Conservation (phyloP, 148 eudicot species). For the Pouteria glomerata region DNA sequence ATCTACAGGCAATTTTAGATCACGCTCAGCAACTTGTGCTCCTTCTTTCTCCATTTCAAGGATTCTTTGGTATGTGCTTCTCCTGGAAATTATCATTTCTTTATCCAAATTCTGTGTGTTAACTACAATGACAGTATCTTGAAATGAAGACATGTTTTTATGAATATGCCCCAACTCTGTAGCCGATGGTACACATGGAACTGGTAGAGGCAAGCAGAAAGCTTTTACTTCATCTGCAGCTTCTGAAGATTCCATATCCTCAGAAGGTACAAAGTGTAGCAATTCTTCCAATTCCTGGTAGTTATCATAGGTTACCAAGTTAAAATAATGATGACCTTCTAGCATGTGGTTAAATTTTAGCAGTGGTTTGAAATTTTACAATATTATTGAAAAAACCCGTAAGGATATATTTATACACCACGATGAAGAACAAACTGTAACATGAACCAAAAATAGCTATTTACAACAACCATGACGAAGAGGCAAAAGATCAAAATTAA, state of each 20-base stretch:
- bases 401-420: neutral
- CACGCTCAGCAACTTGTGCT: conserved; percentile 85
- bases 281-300: conserved; percentile 53
- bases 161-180: conserved; percentile 26
- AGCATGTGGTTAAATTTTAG: neutral
- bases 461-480: neutral
- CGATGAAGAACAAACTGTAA: neutral
- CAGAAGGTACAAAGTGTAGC: conserved; percentile 36
- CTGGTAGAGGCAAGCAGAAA: conserved; percentile 21
- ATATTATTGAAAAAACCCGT: neutral
- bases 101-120: conserved; percentile 72
- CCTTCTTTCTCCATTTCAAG: conserved; percentile 79
- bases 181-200: conserved; percentile 19
- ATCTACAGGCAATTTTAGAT: conserved; percentile 71
- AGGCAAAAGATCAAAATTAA: neutral
- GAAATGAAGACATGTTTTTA: conserved; percentile 30
- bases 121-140: conserved; percentile 49
- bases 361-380: neutral
- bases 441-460: neutral
- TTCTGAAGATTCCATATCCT: conserved; percentile 30
- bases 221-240: conserved; percentile 25
- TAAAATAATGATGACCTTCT: conserved; percentile 20
- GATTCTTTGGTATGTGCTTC: conserved; percentile 85
- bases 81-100: conserved; percentile 93
- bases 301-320: conserved; percentile 15